Conservation (phyloP, 2,329 filamentous ascomycete species). For the Periglandula ipomoeae region DNA sequence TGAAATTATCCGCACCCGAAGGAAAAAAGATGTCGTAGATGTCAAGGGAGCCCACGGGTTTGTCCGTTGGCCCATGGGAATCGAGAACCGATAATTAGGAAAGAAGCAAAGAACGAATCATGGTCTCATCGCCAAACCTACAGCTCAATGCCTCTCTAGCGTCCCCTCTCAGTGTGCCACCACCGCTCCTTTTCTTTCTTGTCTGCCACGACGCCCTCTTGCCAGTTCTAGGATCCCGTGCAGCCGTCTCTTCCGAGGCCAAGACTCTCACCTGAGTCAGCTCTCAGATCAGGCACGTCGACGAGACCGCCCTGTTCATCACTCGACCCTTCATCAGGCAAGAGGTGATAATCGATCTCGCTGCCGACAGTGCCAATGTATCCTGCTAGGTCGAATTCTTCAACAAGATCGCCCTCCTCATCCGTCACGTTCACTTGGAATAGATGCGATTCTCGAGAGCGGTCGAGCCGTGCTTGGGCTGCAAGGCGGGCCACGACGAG, state of each 20-base stretch:
- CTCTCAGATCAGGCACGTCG: slow-evolving; percentile 40
- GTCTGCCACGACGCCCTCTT: slow-evolving; percentile 27
- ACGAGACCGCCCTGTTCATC: slow-evolving; percentile 49
- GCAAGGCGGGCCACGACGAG: slow-evolving; percentile 46
- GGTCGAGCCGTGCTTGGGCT: slow-evolving; percentile 57
- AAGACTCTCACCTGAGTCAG: slow-evolving; percentile 37
- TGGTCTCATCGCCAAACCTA: not conserved
- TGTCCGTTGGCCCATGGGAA: too few species aligned
- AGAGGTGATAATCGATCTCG: slow-evolving; percentile 50
- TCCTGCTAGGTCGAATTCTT: slow-evolving; percentile 46
- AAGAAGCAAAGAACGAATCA: not conserved
- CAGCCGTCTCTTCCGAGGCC: slow-evolving; percentile 30
- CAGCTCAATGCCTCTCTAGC: slow-evolving; percentile 27
- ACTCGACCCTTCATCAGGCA: slow-evolving; percentile 45
- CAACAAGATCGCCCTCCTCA: slow-evolving; percentile 39
- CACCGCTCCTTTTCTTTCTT: slow-evolving; percentile 40
- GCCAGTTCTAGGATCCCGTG: slow-evolving; percentile 37
- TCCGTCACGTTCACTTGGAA: slow-evolving; percentile 51
- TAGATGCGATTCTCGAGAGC: slow-evolving; percentile 41
- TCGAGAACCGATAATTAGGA: slow-evolving; percentile 13
- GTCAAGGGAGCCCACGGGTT: too few species aligned
- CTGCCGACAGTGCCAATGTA: slow-evolving; percentile 54
- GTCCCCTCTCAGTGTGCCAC: slow-evolving; percentile 41
- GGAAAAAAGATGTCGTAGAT: not conserved
- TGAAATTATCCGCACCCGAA: not conserved